Conservation (phyloP, 1,139 yeast genomes). For the Magnusiomyces magnusii region DNA sequence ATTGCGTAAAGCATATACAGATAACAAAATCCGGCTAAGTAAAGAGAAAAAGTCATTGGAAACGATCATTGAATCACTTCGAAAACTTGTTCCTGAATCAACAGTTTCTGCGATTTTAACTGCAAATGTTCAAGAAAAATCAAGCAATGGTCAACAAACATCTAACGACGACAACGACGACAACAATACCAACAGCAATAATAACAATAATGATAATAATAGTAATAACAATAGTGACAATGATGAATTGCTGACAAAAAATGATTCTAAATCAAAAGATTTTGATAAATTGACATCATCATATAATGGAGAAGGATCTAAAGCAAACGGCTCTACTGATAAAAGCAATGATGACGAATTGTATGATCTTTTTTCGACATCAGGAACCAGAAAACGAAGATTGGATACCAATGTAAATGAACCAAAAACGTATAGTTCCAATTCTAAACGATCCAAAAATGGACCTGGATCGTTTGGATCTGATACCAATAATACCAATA, state of each 20-base stretch:
- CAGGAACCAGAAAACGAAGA: not conserved
- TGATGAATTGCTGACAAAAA: too few relatives aligned
- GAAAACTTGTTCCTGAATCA: conserved; percentile 14
- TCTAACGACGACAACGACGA: not conserved
- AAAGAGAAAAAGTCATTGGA: conserved; percentile 15
- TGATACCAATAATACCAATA: not conserved
- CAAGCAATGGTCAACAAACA: not conserved
- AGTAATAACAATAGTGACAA: not conserved
- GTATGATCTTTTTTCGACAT: not conserved
- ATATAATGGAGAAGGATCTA: not conserved
- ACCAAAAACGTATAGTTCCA: not conserved
- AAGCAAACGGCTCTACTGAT: not conserved
- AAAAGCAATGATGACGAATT: not conserved
- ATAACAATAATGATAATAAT: not conserved
- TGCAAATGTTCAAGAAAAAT: not conserved
- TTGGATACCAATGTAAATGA: not conserved
- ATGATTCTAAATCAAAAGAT: too few relatives aligned
- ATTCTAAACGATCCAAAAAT: not conserved
- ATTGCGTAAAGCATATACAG: conserved; percentile 8
- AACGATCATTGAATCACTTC: conserved; percentile 11
- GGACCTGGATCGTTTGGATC: not conserved
- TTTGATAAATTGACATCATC: not conserved
- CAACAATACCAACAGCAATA: not conserved
- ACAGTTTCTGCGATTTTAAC: not conserved
- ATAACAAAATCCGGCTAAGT: conserved; percentile 6